Evolutionary conservation across 495 filamentous ascomycete genomes (phyloP), one percentile per base, ranked within the genome.

Genomic region (Xylaria venustula): DNA sequence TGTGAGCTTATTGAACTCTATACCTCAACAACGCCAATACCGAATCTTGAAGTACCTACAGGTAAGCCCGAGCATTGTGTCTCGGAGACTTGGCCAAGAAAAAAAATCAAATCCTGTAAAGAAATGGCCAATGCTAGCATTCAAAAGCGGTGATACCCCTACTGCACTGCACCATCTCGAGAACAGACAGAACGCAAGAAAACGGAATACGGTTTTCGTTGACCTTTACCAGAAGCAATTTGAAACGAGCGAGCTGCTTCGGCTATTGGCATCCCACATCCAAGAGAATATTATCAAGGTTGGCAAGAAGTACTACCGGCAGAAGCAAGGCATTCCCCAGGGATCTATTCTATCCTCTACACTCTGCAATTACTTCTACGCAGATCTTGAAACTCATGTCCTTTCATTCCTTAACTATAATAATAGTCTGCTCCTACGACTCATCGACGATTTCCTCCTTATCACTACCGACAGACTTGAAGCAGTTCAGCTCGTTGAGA

Each of bases 301-400:
- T 51, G 93, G 91, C 23, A 93, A 93, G 77, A 90, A 88, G 53
- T 94, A 87, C 74, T 97, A 91, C 67, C 84, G 91, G 12, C 94
- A 98, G 66, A 92, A 87, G 66, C 78, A 83, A 32, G 94, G 94
- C 14, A 97, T 98, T 22, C 92, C 94, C 0, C 94, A 98, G 72
- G 94, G 94, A 36, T 96, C 92, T 0, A 81, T 96, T 0, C 68
- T 98, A 23, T 97, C 92, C 9, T 89, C 85, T 49, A 77, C 91
- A 30, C 80, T 98, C 0, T 97, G 95, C 80, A 98, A 92, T 70
- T 90, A 93, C 69, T 96, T 97, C 70, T 98, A 97, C 68, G 93
- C 88, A 3, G 84, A 92, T 61, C 79, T 98, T 2, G 95, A 98
- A 72, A 65, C 76, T 3, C 74, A 86, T 22, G 73, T 86, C 2